Evolutionary conservation across 805 yeast genomes (phyloP).

Genomic region (Torulaspora indica): DNA sequence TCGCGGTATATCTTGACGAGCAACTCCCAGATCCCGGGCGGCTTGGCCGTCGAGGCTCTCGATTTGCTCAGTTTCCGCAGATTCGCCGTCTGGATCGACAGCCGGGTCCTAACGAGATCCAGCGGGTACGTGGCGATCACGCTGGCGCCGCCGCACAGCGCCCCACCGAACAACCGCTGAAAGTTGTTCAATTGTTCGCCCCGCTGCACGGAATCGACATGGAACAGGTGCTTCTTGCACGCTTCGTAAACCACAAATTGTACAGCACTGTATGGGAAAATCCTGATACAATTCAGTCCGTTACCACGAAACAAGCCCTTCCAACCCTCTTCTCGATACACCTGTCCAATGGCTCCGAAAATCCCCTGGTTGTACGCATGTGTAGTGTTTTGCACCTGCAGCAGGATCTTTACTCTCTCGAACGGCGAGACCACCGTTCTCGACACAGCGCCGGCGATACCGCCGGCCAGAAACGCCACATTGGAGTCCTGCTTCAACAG

Average conservation of each 20-base stretch:
- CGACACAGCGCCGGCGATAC: constrained; percentile 74
- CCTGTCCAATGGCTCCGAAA: constrained; percentile 64
- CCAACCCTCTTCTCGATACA: constrained; percentile 90
- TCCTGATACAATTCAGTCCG: constrained; percentile 81
- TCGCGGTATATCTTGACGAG: constrained; percentile 53
- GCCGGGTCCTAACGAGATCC: constrained; percentile 84
- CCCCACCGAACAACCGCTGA: constrained; percentile 71
- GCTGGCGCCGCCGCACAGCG: constrained; percentile 72
- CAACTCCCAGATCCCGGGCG: constrained; percentile 69
- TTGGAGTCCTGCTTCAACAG: constrained; percentile 21
- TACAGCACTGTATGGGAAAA: constrained; percentile 91
- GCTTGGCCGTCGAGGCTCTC: constrained; percentile 39
- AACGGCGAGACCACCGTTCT: constrained; percentile 92
- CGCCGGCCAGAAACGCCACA: constrained; percentile 60
- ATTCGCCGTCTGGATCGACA: constrained; percentile 84
- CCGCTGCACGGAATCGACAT: constrained; percentile 25
- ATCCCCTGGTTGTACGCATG: constrained; percentile 59
- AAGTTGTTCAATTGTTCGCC: constrained; percentile 42
- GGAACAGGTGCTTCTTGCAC: constrained; percentile 43
- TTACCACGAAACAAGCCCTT: constrained; percentile 88
- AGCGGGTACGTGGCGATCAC: constrained; percentile 86
- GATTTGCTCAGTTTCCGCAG: constrained; percentile 41
- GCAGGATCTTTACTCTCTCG: constrained; percentile 86
- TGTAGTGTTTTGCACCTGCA: constrained; percentile 69
- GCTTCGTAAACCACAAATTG: constrained; percentile 83